These are phyloP conservation scores for Fusarium equiseti DNA, from an alignment of 2,329 filamentous ascomycete genomes.

Conservation along the genomic window DNA sequence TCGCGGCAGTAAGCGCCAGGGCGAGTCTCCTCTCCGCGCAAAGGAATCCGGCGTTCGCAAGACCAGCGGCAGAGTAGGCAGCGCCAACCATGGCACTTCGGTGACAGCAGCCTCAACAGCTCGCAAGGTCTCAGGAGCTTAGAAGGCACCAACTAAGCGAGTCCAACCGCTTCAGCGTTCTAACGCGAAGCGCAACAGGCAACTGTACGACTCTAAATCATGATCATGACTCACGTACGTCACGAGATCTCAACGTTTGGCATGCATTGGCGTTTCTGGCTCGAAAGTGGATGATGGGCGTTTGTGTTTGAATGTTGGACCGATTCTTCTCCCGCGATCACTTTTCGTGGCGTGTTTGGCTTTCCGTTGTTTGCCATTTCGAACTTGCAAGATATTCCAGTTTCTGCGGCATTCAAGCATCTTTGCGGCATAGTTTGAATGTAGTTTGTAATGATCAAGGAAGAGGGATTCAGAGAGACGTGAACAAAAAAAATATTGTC, in stretches of 20 bases:
- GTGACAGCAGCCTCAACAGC: slow-evolving; percentile 59
- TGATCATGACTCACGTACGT: slow-evolving; percentile 58
- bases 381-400: slow-evolving; percentile 22
- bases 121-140: slow-evolving; percentile 66
- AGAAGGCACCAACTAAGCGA: slow-evolving; percentile 45
- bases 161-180: slow-evolving; percentile 37
- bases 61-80: slow-evolving; percentile 74
- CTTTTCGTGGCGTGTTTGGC: slow-evolving; percentile 27
- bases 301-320: slow-evolving; percentile 44
- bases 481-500: slow-evolving; percentile 23
- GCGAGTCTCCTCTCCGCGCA: slow-evolving; percentile 62
- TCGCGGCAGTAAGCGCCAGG: slow-evolving; percentile 69
- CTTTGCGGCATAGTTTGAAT: slow-evolving; percentile 29
- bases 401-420: slow-evolving; percentile 35
- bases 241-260: slow-evolving; percentile 58
- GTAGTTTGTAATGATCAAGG: slow-evolving; percentile 29
- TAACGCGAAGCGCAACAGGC: slow-evolving; percentile 29
- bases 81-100: slow-evolving; percentile 61
- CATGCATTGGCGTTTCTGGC: slow-evolving; percentile 59
- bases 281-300: slow-evolving; percentile 40
- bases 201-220: slow-evolving; percentile 50
- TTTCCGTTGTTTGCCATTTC: slow-evolving; percentile 30
- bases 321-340: slow-evolving; percentile 39
- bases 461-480: slow-evolving; percentile 18
- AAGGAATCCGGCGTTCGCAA: slow-evolving; percentile 71